Evolutionary conservation across 176 grass and related monocot species (phyloP), one percentile per base, ranked within the genome.

Genomic region (Eragrostis nindensis): DNA sequence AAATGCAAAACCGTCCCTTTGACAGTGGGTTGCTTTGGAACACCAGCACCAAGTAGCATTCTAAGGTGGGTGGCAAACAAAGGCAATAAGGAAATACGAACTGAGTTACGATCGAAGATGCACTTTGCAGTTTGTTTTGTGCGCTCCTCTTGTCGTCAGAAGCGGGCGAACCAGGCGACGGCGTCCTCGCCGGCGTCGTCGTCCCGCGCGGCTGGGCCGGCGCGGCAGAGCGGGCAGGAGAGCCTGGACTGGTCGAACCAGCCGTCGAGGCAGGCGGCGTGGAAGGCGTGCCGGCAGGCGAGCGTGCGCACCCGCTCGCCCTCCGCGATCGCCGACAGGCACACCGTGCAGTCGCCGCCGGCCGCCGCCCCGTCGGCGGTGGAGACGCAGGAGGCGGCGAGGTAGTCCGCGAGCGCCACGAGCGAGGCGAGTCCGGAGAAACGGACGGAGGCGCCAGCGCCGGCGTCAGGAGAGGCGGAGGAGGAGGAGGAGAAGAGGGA

Each of bases 151-250:
- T n/a, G n/a, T 32, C 26, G 27, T 74, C 32, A 57, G 10, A 59
- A 42, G 6, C 72, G 50, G 19, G 52, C 5, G 52, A 74, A 74
- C 50, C 50, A 74, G 19, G 72, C 25, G 50, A 40, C 32, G 71
- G 71, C 43, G 5, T 19, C 54, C 1, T 62, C 67, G 53, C 55
- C 55, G 55, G 42, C 42, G 6, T 2, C 42, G 6, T 57, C n/a
- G 7, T 57, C 55, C 55, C 11, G 55, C 3, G 22, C n/a, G n/a
- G 55, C 55, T 11, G 55, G 55, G 1, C 38, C 80, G 42, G 22
- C 68, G n/a, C 68, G 68, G 54, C 79, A 62, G 68, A 73, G 55
- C 41, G 56, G 80, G 80, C 80, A 82, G 53, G 68, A 62, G 22
- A 71, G 40, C 5, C 68, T 6, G 53, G 32, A 59, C 24, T 46